Conservation (phyloP, 371 early-diverging fungal species). For the Mucor saturninus region DNA sequence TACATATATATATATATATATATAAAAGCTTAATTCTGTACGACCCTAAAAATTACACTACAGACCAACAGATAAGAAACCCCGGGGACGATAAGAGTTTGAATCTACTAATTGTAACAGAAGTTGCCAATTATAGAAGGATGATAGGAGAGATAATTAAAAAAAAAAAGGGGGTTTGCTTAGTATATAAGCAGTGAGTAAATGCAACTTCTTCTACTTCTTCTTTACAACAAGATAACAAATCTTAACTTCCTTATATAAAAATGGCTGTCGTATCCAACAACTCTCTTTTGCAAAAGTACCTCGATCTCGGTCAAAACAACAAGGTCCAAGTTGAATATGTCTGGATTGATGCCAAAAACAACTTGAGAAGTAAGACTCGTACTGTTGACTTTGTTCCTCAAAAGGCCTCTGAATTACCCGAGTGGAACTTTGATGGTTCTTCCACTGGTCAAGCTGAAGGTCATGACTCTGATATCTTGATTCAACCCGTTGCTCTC, state of each 20-base stretch:
- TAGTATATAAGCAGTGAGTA: conserved; percentile 4
- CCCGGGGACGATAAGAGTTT: background rate
- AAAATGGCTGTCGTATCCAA: conserved; percentile 48
- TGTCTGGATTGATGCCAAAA: conserved; percentile 65
- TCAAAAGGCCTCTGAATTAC: conserved; percentile 43
- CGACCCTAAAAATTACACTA: background rate
- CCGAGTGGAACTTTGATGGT: conserved; percentile 72
- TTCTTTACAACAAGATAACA: background rate
- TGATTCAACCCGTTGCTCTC: conserved; percentile 60
- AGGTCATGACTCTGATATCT: conserved; percentile 66
- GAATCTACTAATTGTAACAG: background rate
- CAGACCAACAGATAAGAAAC: background rate
- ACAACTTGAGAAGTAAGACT: conserved; percentile 54
- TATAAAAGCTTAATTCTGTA: too few relatives aligned
- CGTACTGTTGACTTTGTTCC: conserved; percentile 52
- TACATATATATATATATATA: too few relatives aligned
- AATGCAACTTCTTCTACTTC: background rate
- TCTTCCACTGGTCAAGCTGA: conserved; percentile 66
- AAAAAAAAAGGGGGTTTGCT: background rate
- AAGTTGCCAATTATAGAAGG: background rate
- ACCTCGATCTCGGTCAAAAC: conserved; percentile 57
- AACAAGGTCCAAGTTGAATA: conserved; percentile 64
- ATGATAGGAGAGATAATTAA: conserved; percentile 1
- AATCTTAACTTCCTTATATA: background rate
- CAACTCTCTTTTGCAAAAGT: conserved; percentile 54